Base-by-base conservation (phyloP, 169 alveolate genomes). In the Eimeria acervulina region DNA sequence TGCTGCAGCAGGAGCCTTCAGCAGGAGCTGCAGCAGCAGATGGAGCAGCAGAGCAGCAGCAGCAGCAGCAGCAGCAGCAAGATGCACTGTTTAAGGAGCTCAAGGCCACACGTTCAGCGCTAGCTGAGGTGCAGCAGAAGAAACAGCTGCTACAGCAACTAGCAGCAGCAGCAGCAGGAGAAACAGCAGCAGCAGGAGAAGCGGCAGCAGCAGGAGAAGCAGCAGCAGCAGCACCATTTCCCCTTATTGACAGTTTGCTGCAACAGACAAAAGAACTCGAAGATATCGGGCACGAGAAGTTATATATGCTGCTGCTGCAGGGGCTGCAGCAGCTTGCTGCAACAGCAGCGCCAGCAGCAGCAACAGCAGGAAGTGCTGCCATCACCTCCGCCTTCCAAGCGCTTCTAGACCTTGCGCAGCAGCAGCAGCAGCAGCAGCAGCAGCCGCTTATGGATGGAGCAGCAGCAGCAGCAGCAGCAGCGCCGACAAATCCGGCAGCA, bases 311-410 rank as follows among this genome's bases (percentile, higher is more conserved):
- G 28, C 52, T 74, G 55, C 85, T 74, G 55, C 85, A 12, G 12
- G 52, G 85, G 85, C 85, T 74, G 85, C 85, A 74, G 85, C 85
- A 74, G 52, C 85, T 74, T 74, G 85, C 85, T 33, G 85, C 85
- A 33, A 51, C 85, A 74, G 85, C 85, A 28, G 85, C 85, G 12
- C 52, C 85, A 28, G 26, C 85, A 36, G 52, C 55, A 74, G 55
- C 55, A 47, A 12, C 55, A 47, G 55, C 55, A 47, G 55, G 55
- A 47, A 47, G 55, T 47, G 55, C 55, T 47, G 55, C 55, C 12
- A 12, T 47, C 55, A 12, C 55, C 55, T 47, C 55, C 55, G 12
- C 55, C 55, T 47, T 47, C 55, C 55, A 47, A 47, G 55, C 55
- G 12, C 55, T 47, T 12, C 55, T 47, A 7, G 55, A 47, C 55